Evolutionary conservation across 345 rosid genomes (phyloP), one percentile per base, ranked within the genome.

Genomic region (Syzygium oleosum): DNA sequence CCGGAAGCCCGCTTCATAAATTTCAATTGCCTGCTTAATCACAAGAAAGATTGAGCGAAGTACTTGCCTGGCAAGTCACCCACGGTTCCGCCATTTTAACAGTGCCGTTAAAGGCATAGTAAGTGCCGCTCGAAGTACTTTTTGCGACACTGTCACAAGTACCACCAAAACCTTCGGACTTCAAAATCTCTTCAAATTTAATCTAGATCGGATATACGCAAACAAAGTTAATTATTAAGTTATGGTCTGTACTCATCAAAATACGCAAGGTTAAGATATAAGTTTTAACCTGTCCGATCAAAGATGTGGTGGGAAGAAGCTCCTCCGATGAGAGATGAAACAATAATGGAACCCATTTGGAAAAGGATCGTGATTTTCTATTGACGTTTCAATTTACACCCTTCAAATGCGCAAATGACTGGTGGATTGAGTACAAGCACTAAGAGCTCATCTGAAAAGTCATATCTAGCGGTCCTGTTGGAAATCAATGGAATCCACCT

Each of bases 1-100:
- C 6, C 34, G 7, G 29, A 19, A 2, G 0, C 31, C 10, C 10
- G 0, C 31, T n/a, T 61, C 38, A n/a, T 61, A n/a, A n/a, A 61
- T n/a, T 61, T 31, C 38, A n/a, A 12, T 61, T n/a, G 73, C 19
- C 8, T 14, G 9, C 73, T 61, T n/a, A n/a, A n/a, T n/a, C 19
- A n/a, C 34, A 27, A n/a, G 34, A 61, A 61, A 61, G 38, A 61
- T 61, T 9, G 19, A 61, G 17, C 16, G 4, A n/a, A 61, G 73
- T n/a, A 61, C 38, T n/a, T 14, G 19, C 19, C 16, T n/a, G 34
- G 73, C 73, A 6, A n/a, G 34, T 27, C 65, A 25, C 65, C 65
- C 15, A 5, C 15, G 12, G 31, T 25, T 58, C 65, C 31, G 27
- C 31, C 65, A 59, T 27, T 59, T 27, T 27, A 9, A 9, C 29